A percentile compares a stretch with the other conserved stretches of the same genome.
Evolutionary conservation across 495 filamentous ascomycete genomes (phyloP).

Genomic region (Neurospora sp.): DNA sequence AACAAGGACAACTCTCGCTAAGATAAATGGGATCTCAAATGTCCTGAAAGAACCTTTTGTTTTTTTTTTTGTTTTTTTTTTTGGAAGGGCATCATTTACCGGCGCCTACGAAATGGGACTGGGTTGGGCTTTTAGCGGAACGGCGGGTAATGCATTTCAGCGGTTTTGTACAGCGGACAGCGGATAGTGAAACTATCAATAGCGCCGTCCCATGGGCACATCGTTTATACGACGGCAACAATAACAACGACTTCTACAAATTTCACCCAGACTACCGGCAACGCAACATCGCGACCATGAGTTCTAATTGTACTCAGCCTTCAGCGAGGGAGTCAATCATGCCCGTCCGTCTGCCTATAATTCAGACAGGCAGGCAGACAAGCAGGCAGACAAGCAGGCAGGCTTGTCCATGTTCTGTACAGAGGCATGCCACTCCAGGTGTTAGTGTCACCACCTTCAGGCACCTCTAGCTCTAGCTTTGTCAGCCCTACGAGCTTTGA

Average conservation of each 20-base stretch:
- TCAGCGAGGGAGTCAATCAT: not conserved
- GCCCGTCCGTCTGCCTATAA: not conserved
- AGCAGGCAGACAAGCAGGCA: not conserved
- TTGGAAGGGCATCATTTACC: not conserved
- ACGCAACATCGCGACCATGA: not conserved
- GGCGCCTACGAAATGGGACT: not conserved
- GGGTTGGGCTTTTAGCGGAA: not conserved
- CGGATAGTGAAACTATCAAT: not conserved
- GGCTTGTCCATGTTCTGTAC: not conserved
- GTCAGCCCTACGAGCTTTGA: not conserved
- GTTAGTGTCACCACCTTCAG: not conserved
- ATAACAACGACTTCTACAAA: not conserved
- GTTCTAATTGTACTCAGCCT: not conserved
- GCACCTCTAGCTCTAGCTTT: not conserved
- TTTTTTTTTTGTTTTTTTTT: not conserved
- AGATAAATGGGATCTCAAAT: not conserved
- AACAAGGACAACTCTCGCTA: not conserved
- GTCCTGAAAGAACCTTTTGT: not conserved
- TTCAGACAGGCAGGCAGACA: not conserved
- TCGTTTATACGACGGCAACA: not conserved
- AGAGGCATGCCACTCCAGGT: not conserved
- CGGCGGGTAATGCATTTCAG: not conserved
- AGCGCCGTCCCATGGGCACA: not conserved
- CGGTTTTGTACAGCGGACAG: not conserved
- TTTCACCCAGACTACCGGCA: not conserved